phyloP scores from a whole-genome alignment of 805 yeast species.

The Sugiyamaella qingdaonensis region DNA sequence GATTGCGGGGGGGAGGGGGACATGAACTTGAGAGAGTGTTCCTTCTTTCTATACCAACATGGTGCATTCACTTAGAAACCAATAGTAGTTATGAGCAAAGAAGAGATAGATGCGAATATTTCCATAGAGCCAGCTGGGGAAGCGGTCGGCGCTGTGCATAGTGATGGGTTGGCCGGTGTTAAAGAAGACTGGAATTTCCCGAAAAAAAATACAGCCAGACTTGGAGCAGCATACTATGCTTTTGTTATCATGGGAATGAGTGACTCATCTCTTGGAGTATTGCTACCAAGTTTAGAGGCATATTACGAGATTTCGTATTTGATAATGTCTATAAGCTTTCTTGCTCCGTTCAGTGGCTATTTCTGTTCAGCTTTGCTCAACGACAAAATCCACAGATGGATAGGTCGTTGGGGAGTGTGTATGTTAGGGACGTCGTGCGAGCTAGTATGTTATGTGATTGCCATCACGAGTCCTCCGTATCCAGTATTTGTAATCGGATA shows the following conservation, averaged over 20 bases:
- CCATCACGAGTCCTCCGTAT: slow-evolving; percentile 42
- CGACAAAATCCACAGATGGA: slow-evolving; percentile 37
- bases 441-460: slow-evolving; percentile 37
- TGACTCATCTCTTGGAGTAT: slow-evolving; percentile 59
- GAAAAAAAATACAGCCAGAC: slow-evolving; percentile 10
- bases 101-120: too few relatives aligned
- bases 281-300: slow-evolving; percentile 48
- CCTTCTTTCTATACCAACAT: not conserved
- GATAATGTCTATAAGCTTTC: slow-evolving; percentile 46
- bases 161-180: not conserved
- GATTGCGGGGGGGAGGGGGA: not conserved
- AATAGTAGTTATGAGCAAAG: too few relatives aligned
- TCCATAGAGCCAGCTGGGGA: not conserved
- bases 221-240: slow-evolving; percentile 18
- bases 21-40: too few relatives aligned
- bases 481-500: slow-evolving; percentile 38
- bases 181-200: slow-evolving; percentile 21
- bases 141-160: not conserved
- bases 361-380: slow-evolving; percentile 48
- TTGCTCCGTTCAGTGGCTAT: slow-evolving; percentile 54
- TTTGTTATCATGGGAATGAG: slow-evolving; percentile 51
- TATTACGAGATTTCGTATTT: slow-evolving; percentile 48
- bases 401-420: slow-evolving; percentile 49
- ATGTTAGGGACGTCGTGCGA: slow-evolving; percentile 36
- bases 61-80: not conserved